Conservation (phyloP, 164 flowering plant species). For the Aristolochia fimbriata region DNA sequence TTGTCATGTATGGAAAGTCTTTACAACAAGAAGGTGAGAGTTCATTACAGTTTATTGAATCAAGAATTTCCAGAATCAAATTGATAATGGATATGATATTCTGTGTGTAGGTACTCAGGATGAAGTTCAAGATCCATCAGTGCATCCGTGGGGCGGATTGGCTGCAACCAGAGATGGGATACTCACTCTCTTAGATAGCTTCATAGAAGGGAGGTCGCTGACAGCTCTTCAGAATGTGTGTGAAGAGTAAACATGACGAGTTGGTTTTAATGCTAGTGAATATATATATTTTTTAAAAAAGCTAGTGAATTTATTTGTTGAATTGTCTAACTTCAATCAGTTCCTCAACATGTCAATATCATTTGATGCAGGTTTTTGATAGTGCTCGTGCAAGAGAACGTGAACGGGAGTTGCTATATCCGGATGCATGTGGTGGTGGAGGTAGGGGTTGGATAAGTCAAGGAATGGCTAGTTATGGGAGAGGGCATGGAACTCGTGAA, state of each 20-base stretch:
- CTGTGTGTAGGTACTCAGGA: constrained; percentile 28
- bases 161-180: constrained; percentile 78
- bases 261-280: too few relatives aligned
- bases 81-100: constrained; percentile 17
- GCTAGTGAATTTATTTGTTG: too few relatives aligned
- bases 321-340: too few relatives aligned
- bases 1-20: constrained; percentile 86
- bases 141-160: constrained; percentile 96
- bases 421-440: constrained; percentile 99
- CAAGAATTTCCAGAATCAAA: constrained; percentile 22
- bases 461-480: constrained; percentile 70
- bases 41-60: constrained; percentile 24
- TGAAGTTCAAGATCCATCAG: constrained; percentile 80
- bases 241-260: neutral
- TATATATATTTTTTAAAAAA: too few relatives aligned
- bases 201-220: constrained; percentile 63
- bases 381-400: constrained; percentile 92
- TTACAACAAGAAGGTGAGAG: constrained; percentile 54
- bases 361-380: constrained; percentile 67
- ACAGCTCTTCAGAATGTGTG: constrained; percentile 81
- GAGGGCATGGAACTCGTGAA: constrained; percentile 94
- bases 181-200: constrained; percentile 77
- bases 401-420: constrained; percentile 86
- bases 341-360: too few relatives aligned
- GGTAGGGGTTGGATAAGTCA: constrained; percentile 99